Evolutionary conservation across 2,329 filamentous ascomycete genomes (phyloP).

Genomic region (Escovopsis sp.): DNA sequence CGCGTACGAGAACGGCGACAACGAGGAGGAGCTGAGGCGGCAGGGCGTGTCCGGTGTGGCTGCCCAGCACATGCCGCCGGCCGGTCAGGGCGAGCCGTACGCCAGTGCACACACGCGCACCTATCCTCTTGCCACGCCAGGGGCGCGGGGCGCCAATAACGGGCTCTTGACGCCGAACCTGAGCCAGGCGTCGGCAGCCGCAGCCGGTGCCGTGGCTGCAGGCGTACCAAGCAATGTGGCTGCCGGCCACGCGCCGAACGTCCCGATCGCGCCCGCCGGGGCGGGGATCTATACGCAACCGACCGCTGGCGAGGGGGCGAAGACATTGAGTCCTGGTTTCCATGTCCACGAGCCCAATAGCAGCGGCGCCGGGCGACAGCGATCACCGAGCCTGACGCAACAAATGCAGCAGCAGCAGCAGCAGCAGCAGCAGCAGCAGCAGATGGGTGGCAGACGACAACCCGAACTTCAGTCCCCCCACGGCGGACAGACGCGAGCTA

Average conservation of each 20-base stretch:
- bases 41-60: slow-evolving; percentile 63
- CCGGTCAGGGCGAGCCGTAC: slow-evolving; percentile 30
- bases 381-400: slow-evolving; percentile 49
- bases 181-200: slow-evolving; percentile 35
- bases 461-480: slow-evolving; percentile 42
- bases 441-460: slow-evolving; percentile 35
- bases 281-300: slow-evolving; percentile 54
- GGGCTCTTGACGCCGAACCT: slow-evolving; percentile 49
- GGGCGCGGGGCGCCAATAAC: slow-evolving; percentile 31
- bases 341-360: slow-evolving; percentile 35
- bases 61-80: slow-evolving; percentile 48
- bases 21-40: slow-evolving; percentile 48
- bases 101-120: slow-evolving; percentile 50
- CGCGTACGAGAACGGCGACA: slow-evolving; percentile 36
- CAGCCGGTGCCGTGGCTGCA: slow-evolving; percentile 37
- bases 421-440: slow-evolving; percentile 44
- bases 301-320: slow-evolving; percentile 73
- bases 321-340: slow-evolving; percentile 57
- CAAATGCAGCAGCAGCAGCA: slow-evolving; percentile 53
- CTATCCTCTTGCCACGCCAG: slow-evolving; percentile 54
- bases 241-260: slow-evolving; percentile 29
- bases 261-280: slow-evolving; percentile 29
- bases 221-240: slow-evolving; percentile 28
- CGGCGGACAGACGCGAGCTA: slow-evolving; percentile 24
- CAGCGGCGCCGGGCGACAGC: slow-evolving; percentile 38